phyloP scores from a whole-genome alignment of 495 filamentous ascomycete species.

The Penicillium goetzii region DNA sequence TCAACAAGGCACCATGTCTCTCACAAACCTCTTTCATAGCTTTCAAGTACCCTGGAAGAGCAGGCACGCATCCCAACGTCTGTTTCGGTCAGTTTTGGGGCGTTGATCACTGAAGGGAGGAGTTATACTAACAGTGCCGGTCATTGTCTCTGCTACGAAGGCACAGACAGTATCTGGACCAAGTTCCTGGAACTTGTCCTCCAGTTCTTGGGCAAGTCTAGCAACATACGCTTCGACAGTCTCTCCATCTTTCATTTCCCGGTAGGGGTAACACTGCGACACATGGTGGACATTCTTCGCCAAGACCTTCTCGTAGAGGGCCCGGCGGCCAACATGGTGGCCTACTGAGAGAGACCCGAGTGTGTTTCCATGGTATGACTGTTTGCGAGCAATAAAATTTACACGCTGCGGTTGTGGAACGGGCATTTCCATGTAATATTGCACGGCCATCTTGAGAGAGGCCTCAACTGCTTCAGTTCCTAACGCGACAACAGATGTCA shows the following conservation, averaged over 20 bases:
- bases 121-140: constrained; percentile 48
- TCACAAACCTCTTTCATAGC: constrained; percentile 61
- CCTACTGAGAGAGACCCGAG: constrained; percentile 65
- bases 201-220: constrained; percentile 65
- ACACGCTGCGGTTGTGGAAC: constrained; percentile 44
- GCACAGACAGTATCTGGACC: constrained; percentile 71
- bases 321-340: constrained; percentile 60
- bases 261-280: constrained; percentile 67
- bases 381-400: constrained; percentile 63
- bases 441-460: constrained; percentile 61
- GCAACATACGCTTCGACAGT: constrained; percentile 47
- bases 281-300: constrained; percentile 60
- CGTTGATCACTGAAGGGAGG: background rate
- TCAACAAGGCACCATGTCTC: constrained; percentile 62
- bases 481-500: constrained; percentile 9
- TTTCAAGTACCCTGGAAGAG: constrained; percentile 60
- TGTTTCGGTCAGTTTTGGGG: constrained; percentile 3
- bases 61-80: constrained; percentile 60
- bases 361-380: constrained; percentile 74
- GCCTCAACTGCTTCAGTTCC: constrained; percentile 69
- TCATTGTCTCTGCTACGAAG: constrained; percentile 70
- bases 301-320: constrained; percentile 65
- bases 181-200: constrained; percentile 68
- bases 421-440: constrained; percentile 57
- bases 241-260: constrained; percentile 46